Conservation (phyloP, 441 rosid genomes). For the Daphne laureola region DNA sequence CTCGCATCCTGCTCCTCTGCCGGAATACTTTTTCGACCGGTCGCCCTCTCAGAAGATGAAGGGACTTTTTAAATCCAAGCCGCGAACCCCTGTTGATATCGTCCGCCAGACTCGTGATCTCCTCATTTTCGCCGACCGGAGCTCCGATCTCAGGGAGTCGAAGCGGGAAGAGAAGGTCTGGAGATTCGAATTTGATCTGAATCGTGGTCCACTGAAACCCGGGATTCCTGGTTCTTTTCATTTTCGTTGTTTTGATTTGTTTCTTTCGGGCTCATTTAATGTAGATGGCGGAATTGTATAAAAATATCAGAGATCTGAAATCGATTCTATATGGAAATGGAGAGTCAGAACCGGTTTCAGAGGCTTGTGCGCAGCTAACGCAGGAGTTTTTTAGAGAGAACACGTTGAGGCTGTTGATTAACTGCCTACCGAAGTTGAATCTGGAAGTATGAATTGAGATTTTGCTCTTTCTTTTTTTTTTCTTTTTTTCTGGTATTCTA, state of each 20-base stretch:
- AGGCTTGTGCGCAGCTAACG: constrained; percentile 86
- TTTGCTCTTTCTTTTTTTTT: neutral
- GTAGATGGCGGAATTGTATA: constrained; percentile 71
- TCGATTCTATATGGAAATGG: constrained; percentile 82
- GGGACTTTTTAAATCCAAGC: constrained; percentile 84
- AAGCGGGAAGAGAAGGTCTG: constrained; percentile 89
- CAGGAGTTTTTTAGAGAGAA: constrained; percentile 85
- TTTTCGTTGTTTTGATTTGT: neutral
- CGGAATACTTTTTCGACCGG: neutral
- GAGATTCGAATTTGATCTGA: neutral
- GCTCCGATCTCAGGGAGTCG: constrained; percentile 43
- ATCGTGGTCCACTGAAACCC: too few relatives aligned
- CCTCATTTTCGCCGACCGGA: constrained; percentile 41
- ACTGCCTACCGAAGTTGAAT: constrained; percentile 74
- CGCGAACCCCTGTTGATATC: constrained; percentile 79
- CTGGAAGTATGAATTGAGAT: constrained; percentile 49
- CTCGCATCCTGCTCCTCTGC: too few relatives aligned
- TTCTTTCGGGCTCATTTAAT: too few relatives aligned
- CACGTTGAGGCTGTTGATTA: constrained; percentile 63
- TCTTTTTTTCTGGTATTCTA: too few relatives aligned
- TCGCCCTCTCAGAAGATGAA: constrained; percentile 46
- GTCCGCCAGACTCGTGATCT: constrained; percentile 92
- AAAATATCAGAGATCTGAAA: constrained; percentile 78
- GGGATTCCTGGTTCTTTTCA: neutral
- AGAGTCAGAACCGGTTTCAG: constrained; percentile 88